Base-by-base conservation (phyloP, 352 stramenopile genomes). In the Globisporangium parvum region DNA sequence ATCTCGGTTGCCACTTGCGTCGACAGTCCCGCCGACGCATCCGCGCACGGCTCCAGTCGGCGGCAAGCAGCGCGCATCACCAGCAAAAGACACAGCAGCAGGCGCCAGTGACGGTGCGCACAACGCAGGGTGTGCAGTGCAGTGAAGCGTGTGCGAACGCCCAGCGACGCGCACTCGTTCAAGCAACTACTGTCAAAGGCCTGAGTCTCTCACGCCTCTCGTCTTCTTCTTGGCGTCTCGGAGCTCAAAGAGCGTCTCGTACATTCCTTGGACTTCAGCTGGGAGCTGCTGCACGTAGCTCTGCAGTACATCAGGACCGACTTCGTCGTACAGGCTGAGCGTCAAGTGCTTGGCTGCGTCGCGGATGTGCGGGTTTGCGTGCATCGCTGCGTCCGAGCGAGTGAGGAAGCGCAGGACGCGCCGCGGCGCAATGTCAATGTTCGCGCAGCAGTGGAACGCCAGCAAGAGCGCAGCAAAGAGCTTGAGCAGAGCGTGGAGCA, bases 361-460 rank as follows among this genome's bases (percentile, higher is more conserved):
- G 14, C 74, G 57, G 41, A 81, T 53, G 31, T 78, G 69, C 9
- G 67, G 62, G 42, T 73, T 78, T 14, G 67, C 62, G 33, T 85
- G 70, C 51, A 73, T 33, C 3, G 67, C 55, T 11, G 65, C 61
- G 23, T 79, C 64, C 24, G 44, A 59, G 10, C 28, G 33, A 5
- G 67, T n/a, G 14, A 85, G 47, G 8, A 78, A 70, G 17, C 37
- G 63, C n/a, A 82, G 47, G 26, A 85, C 63, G 0, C 70, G 64
- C 45, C 67, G 68, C 14, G 53, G 60, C 2, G 72, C 61, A n/a
- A 79, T 75, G 46, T 80, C 70, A 42, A 80, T 66, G 47, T 42
- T 69, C 52, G 72, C 68, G 37, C 72, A 82, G 55, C 75, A 82
- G 45, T 82, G 75, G 55, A 75, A 77, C 0, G 65, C 68, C 20